A percentile compares a stretch with the other conserved stretches of the same genome.
Conservation (phyloP, 805 yeast genomes). For the Schwanniomyces polymorphus region DNA sequence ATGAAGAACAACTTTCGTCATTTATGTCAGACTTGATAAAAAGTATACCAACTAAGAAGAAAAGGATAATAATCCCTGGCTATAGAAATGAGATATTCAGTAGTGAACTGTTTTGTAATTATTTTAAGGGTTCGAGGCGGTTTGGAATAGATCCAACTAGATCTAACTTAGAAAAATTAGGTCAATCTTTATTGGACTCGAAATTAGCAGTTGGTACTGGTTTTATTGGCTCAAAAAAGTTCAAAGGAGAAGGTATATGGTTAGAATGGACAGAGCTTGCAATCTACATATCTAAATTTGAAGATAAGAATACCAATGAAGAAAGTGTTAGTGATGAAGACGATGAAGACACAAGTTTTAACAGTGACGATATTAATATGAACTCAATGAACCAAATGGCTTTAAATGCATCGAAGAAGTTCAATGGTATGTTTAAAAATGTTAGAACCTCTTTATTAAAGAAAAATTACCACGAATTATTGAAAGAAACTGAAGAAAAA, state of each 20-base stretch:
- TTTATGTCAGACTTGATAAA: slow-evolving; percentile 22
- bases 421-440: slow-evolving; percentile 32
- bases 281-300: slow-evolving; percentile 12
- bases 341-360: background rate
- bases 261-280: slow-evolving; percentile 44
- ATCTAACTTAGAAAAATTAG: slow-evolving; percentile 37
- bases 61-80: slow-evolving; percentile 42
- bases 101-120: slow-evolving; percentile 37
- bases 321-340: slow-evolving; percentile 4
- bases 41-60: slow-evolving; percentile 22
- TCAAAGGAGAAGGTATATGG: slow-evolving; percentile 44
- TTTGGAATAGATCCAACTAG: slow-evolving; percentile 36
- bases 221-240: slow-evolving; percentile 31
- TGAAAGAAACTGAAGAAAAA: slow-evolving; percentile 25
- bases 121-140: slow-evolving; percentile 22
- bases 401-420: slow-evolving; percentile 23
- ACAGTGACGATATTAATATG: background rate
- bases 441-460: slow-evolving; percentile 31
- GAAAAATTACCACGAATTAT: slow-evolving; percentile 26
- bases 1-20: slow-evolving; percentile 15
- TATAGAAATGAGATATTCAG: slow-evolving; percentile 38
- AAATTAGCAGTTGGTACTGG: slow-evolving; percentile 32
- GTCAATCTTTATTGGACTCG: slow-evolving; percentile 37
- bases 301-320: background rate
- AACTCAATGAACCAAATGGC: slow-evolving; percentile 22